Conservation (phyloP, 306 rosid species). For the Fragaria iinumae region DNA sequence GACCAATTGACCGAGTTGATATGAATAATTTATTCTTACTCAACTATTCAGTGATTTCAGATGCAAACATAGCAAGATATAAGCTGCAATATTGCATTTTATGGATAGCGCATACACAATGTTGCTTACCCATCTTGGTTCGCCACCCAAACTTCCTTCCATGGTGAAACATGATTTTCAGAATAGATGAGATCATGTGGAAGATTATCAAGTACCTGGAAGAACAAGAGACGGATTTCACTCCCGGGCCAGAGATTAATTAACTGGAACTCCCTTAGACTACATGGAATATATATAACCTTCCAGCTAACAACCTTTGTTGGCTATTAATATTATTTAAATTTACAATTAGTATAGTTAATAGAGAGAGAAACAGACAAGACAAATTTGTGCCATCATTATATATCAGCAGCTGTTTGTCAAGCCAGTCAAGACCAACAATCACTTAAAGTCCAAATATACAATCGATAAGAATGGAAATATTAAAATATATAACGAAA, state of each 20-base stretch:
- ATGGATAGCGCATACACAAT: not conserved
- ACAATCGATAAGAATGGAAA: not conserved
- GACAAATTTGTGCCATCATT: too few species aligned
- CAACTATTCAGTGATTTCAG: not conserved
- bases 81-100: not conserved
- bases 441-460: not conserved
- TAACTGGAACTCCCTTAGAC: not conserved
- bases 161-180: slow-evolving; percentile 75
- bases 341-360: too few species aligned
- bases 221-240: slow-evolving; percentile 13
- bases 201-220: slow-evolving; percentile 95
- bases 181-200: slow-evolving; percentile 93
- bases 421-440: too few species aligned
- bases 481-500: not conserved
- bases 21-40: not conserved
- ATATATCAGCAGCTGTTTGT: too few species aligned
- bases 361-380: too few species aligned
- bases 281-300: not conserved
- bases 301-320: not conserved
- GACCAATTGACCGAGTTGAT: not conserved
- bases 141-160: slow-evolving; percentile 97
- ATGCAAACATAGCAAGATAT: not conserved
- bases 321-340: not conserved
- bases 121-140: slow-evolving; percentile 57
- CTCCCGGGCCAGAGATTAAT: slow-evolving; percentile 17